Evolutionary conservation across 2,329 filamentous ascomycete genomes (phyloP).

Genomic region (Sphaceloma murrayae): DNA sequence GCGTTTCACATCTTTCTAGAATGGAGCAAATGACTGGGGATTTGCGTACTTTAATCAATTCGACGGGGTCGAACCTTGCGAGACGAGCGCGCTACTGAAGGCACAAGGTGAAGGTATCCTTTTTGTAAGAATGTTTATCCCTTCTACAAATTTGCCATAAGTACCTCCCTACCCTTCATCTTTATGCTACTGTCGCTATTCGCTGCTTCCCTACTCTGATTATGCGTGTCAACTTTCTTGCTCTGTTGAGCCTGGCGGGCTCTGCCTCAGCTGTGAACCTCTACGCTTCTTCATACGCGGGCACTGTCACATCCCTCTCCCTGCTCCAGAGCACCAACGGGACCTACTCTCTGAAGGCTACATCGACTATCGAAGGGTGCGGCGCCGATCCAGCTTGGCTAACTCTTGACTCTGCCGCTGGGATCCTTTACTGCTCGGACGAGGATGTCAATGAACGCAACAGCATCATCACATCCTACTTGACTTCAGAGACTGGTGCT

Average conservation of each 20-base stretch:
- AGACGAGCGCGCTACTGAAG: background rate
- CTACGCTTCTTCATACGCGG: slow-evolving; percentile 38
- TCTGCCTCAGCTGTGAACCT: slow-evolving; percentile 29
- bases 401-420: slow-evolving; percentile 43
- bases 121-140: background rate
- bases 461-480: slow-evolving; percentile 40
- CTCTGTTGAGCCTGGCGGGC: slow-evolving; percentile 18
- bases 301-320: slow-evolving; percentile 35
- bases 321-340: slow-evolving; percentile 25
- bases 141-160: background rate
- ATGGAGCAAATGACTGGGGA: slow-evolving; percentile 10
- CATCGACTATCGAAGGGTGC: slow-evolving; percentile 41
- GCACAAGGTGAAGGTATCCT: background rate
- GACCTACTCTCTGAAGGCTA: slow-evolving; percentile 34
- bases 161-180: background rate
- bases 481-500: slow-evolving; percentile 31
- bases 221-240: slow-evolving; percentile 16
- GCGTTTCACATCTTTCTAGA: slow-evolving; percentile 6
- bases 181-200: background rate
- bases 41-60: background rate
- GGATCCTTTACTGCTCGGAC: slow-evolving; percentile 50
- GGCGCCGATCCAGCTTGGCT: slow-evolving; percentile 52
- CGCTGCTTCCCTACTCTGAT: background rate
- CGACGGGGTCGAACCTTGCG: background rate
- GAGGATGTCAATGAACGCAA: slow-evolving; percentile 44